Base-by-base conservation (phyloP, 2,329 filamentous ascomycete species). In the Fusarium irregulare region DNA sequence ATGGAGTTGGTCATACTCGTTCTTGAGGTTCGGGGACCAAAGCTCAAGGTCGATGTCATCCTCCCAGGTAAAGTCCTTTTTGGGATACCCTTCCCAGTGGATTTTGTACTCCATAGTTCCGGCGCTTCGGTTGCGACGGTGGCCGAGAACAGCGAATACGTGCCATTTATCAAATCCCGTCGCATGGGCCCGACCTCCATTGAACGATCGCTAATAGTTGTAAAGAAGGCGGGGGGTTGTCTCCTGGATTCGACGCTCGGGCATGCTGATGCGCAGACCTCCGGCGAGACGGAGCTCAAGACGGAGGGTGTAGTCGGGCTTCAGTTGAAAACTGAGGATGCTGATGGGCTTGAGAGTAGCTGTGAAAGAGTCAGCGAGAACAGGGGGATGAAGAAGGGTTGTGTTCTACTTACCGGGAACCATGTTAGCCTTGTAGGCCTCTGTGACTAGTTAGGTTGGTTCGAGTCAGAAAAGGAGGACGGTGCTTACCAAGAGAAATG, bases 301-400 rank as follows among this genome's bases (percentile, higher is more conserved):
- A 1, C 14, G 21, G 3, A 50, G 28, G 7, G 47, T 23, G 6
- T 25, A 50, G 28, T 34, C 30, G 2, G 30, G 5, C 20, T 34
- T 7, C 3, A 14, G 14, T 5, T 30, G 47, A 6, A 34, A 30
- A 5, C 18, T 23, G 0, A 14, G 6, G 4, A 50, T 25, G 3
- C 16, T 18, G 11, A 23, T 21, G 2, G 47, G 47, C 1, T 34
- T 21, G 2, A n/a, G 32, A 1, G 8, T 30, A 12, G 47, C 47
- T 50, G 16, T 4, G 16, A 23, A 13, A n/a, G 11, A 4, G 30
- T 50, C 6, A 50, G 47, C 7, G 7, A n/a, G 12, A 18, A 6
- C 16, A 5, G 2, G 18, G 0, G 6, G 18, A 0, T 18, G 16
- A n/a, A 37, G 34, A 2, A 7, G 1, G 5, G 9, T 37, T n/a